Conservation (phyloP, 495 filamentous ascomycete genomes). For the Talaromyces stipitatus region DNA sequence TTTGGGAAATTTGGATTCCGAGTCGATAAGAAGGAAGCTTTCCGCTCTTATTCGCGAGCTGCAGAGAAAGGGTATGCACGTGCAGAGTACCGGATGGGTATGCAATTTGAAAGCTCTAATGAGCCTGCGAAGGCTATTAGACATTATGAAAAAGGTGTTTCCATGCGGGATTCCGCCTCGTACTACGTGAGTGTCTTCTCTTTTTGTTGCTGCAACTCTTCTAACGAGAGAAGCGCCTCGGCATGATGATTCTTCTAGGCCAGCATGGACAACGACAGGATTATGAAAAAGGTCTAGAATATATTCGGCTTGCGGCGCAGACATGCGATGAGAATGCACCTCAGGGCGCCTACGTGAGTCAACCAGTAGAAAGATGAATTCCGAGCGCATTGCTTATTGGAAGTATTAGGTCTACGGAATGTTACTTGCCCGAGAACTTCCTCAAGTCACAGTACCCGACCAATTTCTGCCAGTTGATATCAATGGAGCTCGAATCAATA, state of each 20-base stretch:
- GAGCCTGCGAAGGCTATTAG: slow-evolving; percentile 83
- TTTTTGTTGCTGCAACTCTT: not conserved
- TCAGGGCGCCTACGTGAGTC: slow-evolving; percentile 79
- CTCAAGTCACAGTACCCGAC: slow-evolving; percentile 77
- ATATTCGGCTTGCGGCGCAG: slow-evolving; percentile 75
- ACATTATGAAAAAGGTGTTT: slow-evolving; percentile 77
- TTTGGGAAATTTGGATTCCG: slow-evolving; percentile 92
- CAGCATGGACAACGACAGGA: slow-evolving; percentile 86
- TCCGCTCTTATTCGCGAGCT: slow-evolving; percentile 73
- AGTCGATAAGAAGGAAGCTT: slow-evolving; percentile 90
- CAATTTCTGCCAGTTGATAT: slow-evolving; percentile 65
- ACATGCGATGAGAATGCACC: slow-evolving; percentile 95
- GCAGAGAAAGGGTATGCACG: slow-evolving; percentile 86
- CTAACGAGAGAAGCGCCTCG: slow-evolving; percentile 54
- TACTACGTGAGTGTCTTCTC: slow-evolving; percentile 55
- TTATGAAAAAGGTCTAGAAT: slow-evolving; percentile 64
- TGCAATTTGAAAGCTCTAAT: slow-evolving; percentile 93
- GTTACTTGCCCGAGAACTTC: slow-evolving; percentile 83
- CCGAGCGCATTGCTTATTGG: not conserved
- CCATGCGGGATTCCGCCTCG: slow-evolving; percentile 79
- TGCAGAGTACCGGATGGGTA: slow-evolving; percentile 94
- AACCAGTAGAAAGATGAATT: not conserved
- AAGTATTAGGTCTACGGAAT: slow-evolving; percentile 76
- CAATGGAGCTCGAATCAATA: slow-evolving; percentile 69
- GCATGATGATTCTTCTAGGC: slow-evolving; percentile 95